Base-by-base conservation (phyloP, 495 filamentous ascomycete species). In the Penicillium egyptiacum region DNA sequence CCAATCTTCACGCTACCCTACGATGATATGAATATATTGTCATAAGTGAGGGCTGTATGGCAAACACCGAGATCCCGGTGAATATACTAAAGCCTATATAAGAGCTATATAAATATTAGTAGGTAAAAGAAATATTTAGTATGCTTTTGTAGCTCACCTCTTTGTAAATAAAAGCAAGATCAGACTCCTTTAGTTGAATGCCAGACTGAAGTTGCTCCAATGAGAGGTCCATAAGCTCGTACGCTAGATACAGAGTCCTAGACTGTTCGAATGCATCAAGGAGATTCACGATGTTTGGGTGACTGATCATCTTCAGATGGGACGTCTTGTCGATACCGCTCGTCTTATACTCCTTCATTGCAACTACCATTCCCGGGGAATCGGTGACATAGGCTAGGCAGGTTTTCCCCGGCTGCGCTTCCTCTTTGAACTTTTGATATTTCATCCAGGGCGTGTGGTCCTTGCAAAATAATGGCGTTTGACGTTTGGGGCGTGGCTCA, bases 131-230 rank as follows among this genome's bases (percentile, higher is more conserved):
- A 25, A 25, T 16, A 0, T 5, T 40, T 26, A 2, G 19, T 23
- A 25, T 33, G n/a, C 19, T 23, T 52, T 16, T 22, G 22, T 43
- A 43, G 41, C 49, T 39, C 25, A 52, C 49, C 49, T 52, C 49
- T 16, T 52, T 52, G 20, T 20, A 52, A 41, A 52, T 40, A n/a
- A 52, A 52, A 20, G 49, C 19, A 16, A 52, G 19, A 41, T 52
- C 49, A 39, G 31, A 22, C 22, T 52, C 49, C 8, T 52, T 39
- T 40, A 52, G 31, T 25, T 35, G 14, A 11, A 52, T 26, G 20
- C 49, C 49, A 40, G 49, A 52, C 33, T 52, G 35, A 40, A 52
- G 49, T 40, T 52, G 35, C 49, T 52, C 49, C 19, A 52, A 39
- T 41, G 35, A 52, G 20, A 52, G 5, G n/a, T 52, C 49, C 35